phyloP scores from a whole-genome alignment of 2,329 filamentous ascomycete genomes.

The Paraconiothyrium brasiliense region DNA sequence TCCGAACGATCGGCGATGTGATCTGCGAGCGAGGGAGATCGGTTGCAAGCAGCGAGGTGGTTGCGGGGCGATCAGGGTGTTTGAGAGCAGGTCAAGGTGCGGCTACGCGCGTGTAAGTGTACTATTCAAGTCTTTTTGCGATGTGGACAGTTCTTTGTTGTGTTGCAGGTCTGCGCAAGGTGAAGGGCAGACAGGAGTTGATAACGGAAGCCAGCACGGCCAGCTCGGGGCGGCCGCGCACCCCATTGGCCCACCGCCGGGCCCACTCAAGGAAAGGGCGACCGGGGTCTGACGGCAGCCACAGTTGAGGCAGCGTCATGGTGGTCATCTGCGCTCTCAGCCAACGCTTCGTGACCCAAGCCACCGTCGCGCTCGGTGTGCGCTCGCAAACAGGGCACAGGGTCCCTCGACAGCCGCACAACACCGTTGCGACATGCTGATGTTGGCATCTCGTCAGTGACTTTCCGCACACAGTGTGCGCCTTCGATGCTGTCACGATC shows the following conservation, averaged over 20 bases:
- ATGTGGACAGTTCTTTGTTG: conserved; percentile 17
- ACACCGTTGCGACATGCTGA: conserved; percentile 3
- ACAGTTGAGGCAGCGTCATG: conserved; percentile 15
- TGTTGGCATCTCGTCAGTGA: conserved; percentile 6
- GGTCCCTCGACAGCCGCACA: conserved; percentile 1
- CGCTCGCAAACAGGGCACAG: conserved; percentile 6
- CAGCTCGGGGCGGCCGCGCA: conserved; percentile 1
- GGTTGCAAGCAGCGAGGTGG: conserved; percentile 24
- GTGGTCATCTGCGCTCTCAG: conserved; percentile 10
- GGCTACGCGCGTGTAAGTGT: not conserved
- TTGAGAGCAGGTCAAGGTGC: not conserved
- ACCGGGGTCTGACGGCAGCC: conserved; percentile 11
- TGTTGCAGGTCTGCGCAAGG: conserved; percentile 13
- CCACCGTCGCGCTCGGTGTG: not conserved
- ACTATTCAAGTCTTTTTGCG: conserved; percentile 7
- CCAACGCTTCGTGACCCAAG: conserved; percentile 11
- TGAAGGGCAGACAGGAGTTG: conserved; percentile 19
- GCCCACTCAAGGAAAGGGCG: conserved; percentile 2
- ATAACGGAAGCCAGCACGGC: conserved; percentile 10
- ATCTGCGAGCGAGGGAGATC: conserved; percentile 40
- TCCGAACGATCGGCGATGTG: conserved; percentile 45
- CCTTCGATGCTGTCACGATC: conserved; percentile 9
- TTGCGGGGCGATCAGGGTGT: conserved; percentile 18
- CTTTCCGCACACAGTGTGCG: not conserved
- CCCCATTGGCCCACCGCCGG: conserved; percentile 10